Base-by-base conservation (phyloP, 208 protist species). In the Trypanosoma avium region DNA sequence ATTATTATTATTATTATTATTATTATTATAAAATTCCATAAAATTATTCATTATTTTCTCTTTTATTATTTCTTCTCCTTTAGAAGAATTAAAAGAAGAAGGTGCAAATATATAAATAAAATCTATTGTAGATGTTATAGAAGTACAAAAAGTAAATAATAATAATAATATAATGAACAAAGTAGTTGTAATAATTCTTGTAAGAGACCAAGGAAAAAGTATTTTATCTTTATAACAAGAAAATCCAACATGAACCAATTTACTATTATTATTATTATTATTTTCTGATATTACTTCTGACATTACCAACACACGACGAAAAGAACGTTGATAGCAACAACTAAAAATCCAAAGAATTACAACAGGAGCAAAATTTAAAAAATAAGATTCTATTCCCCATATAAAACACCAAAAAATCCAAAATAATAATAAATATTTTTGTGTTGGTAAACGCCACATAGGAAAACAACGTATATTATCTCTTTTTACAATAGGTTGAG, bases 221-320 rank as follows among this genome's bases (percentile, higher is more conserved):
- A 74, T 21, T 27, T 64, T 73, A 55, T 89, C 82, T 4, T n/a
- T 30, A 66, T 82, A 89, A 61, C 49, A 74, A 10, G 82, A 89
- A 62, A 81, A 82, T 22, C 79, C 82, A 0, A 83, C 50, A 21
- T 54, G 65, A 3, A 68, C 30, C 32, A 40, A 74, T n/a, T 45
- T 43, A 32, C 19, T 33, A 45, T 26, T 33, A 5, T 29, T 15
- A 13, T 45, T 49, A 12, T 10, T 45, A 5, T 42, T 49, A 10
- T 30, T 22, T 5, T 29, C 15, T 6, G 45, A 4, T 49, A 8
- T 17, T 8, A 21, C 30, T 57, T 60, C 61, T 58, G 75, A 21
- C 49, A 52, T 61, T 46, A 84, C 83, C 26, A 80, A 52, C 3
- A 86, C 76, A 30, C 72, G 79, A 5, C 43, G 43, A 69, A 80